A percentile compares a stretch with the other conserved stretches of the same genome.
Conservation (phyloP, 139 green algal genomes). For the Bryopsis sp. region DNA sequence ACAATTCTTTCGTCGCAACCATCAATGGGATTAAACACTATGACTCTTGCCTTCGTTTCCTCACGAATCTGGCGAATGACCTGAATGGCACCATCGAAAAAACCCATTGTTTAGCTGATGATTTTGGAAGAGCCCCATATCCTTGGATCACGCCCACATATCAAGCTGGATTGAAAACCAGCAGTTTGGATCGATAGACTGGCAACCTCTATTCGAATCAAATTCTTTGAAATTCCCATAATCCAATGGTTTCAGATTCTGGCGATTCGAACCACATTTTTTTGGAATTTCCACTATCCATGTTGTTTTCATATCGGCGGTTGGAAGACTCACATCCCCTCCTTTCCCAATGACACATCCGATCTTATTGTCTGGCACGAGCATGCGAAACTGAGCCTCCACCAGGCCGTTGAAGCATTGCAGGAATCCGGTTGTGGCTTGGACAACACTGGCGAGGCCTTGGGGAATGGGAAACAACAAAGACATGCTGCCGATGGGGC, state of each 20-base stretch:
- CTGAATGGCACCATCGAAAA: not conserved
- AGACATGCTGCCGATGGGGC: conserved; percentile 17
- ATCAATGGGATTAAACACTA: conserved; percentile 17
- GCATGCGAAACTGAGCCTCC: conserved; percentile 18
- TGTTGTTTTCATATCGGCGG: no score
- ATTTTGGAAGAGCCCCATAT: no score
- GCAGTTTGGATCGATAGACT: no score
- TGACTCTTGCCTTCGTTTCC: conserved; percentile 18
- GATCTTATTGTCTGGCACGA: conserved; percentile 21
- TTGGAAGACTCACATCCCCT: conserved; percentile 8
- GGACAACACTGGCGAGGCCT: conserved; percentile 9
- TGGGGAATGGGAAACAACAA: conserved; percentile 18
- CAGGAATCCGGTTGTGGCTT: conserved; percentile 16
- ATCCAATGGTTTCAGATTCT: no score
- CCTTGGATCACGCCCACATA: no score
- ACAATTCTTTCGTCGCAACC: conserved; percentile 17
- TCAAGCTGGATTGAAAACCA: no score
- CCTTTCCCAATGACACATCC: conserved; percentile 23
- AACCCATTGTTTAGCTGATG: not conserved
- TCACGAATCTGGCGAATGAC: conserved; percentile 20
- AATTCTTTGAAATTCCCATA: no score
- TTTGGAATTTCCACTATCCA: no score
- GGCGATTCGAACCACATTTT: no score
- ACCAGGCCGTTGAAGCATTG: conserved; percentile 22
- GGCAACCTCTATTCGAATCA: no score